A percentile compares a stretch with the other conserved stretches of the same genome.
These are phyloP conservation scores for Malassezia nana DNA, from an alignment of 1,284 basidiomycete genomes.

Conservation along the genomic window DNA sequence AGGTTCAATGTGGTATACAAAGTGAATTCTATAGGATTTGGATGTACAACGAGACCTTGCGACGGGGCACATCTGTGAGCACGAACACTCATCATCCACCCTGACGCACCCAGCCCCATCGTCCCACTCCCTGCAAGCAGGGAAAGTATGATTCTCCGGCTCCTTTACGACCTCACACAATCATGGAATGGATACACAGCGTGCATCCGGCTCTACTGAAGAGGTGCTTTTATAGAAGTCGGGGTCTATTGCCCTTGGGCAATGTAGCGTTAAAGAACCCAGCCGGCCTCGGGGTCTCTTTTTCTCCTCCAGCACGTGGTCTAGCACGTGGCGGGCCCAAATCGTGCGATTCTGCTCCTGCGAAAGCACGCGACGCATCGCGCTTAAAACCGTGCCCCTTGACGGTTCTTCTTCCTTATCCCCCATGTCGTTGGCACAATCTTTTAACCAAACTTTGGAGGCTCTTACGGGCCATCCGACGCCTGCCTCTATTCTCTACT, in stretches of 20 bases:
- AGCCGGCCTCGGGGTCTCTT: neutral
- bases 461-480: conserved; percentile 22
- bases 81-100: conserved; percentile 15
- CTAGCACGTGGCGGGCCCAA: conserved; percentile 10
- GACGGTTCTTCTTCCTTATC: neutral
- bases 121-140: conserved; percentile 16
- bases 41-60: conserved; percentile 23
- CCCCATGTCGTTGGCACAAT: neutral
- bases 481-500: conserved; percentile 49
- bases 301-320: conserved; percentile 1
- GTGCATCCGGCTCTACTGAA: conserved; percentile 14
- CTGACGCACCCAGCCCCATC: conserved; percentile 21
- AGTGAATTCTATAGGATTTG: conserved; percentile 1
- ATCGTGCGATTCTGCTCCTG: conserved; percentile 17
- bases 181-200: conserved; percentile 10
- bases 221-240: conserved; percentile 21
- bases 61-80: conserved; percentile 15
- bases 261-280: conserved; percentile 17
- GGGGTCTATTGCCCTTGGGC: conserved; percentile 20
- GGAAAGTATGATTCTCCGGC: conserved; percentile 17
- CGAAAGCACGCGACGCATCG: neutral
- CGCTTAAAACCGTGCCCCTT: neutral
- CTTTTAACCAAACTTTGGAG: conserved; percentile 13
- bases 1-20: neutral
- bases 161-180: conserved; percentile 23